Conservation (phyloP, 2,329 filamentous ascomycete genomes). For the Graphiopsis chlorocephala region DNA sequence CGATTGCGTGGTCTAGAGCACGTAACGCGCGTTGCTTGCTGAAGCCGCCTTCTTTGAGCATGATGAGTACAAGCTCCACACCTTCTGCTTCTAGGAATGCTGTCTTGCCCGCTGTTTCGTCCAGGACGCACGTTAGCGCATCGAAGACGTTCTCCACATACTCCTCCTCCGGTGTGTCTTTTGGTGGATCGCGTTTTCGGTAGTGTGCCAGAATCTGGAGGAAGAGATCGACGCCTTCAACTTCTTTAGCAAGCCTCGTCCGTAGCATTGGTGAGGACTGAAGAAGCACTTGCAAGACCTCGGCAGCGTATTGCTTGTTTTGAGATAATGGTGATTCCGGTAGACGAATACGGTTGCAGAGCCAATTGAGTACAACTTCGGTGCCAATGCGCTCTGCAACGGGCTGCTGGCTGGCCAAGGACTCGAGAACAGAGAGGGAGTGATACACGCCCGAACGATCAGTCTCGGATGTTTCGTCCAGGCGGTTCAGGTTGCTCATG, state of each 20-base stretch:
- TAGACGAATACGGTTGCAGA: conserved; percentile 69
- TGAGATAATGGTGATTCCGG: conserved; percentile 70
- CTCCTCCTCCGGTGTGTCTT: conserved; percentile 86
- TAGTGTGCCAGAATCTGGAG: conserved; percentile 83
- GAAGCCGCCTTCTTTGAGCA: conserved; percentile 84
- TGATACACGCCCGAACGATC: conserved; percentile 87
- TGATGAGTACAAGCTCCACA: conserved; percentile 84
- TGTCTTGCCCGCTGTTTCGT: conserved; percentile 70
- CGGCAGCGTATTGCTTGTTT: conserved; percentile 93
- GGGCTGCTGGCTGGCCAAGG: conserved; percentile 68
- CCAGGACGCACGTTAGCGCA: conserved; percentile 73
- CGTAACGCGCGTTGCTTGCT: conserved; percentile 73
- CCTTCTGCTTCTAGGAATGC: conserved; percentile 89
- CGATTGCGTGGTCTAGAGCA: conserved; percentile 77
- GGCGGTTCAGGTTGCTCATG: conserved; percentile 71
- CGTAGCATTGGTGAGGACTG: conserved; percentile 71
- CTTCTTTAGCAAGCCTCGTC: conserved; percentile 52
- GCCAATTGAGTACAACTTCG: conserved; percentile 72
- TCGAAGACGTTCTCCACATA: conserved; percentile 95
- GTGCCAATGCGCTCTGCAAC: conserved; percentile 70
- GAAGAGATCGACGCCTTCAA: conserved; percentile 72
- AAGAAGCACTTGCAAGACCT: conserved; percentile 83
- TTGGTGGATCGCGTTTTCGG: conserved; percentile 78
- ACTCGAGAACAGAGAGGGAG: conserved; percentile 77
- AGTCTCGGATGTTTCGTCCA: conserved; percentile 69